Conservation (phyloP, 1,284 basidiomycete species). For the Abortiporus biennis region DNA sequence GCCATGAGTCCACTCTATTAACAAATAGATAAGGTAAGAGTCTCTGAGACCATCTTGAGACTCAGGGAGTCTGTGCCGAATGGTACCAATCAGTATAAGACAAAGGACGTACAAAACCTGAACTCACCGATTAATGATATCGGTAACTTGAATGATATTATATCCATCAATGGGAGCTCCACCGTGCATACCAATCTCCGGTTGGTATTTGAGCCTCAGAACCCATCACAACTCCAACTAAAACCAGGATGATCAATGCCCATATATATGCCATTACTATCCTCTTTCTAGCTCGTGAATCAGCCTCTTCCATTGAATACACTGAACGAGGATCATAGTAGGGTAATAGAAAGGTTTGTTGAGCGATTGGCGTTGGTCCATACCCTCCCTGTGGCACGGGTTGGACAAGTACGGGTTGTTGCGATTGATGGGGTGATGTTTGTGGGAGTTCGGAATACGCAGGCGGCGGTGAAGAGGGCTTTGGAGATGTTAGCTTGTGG, state of each 20-base stretch:
- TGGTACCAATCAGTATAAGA: too few species aligned
- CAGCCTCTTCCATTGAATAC: slow-evolving; percentile 22
- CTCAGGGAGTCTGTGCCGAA: too few species aligned
- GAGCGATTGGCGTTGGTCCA: slow-evolving; percentile 24
- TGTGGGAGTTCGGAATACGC: slow-evolving; percentile 5
- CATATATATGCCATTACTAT: slow-evolving; percentile 24
- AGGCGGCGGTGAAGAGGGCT: slow-evolving; percentile 7
- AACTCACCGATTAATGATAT: too few species aligned
- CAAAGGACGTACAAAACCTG: too few species aligned
- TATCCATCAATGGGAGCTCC: too few species aligned
- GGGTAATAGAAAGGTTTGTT: slow-evolving; percentile 23
- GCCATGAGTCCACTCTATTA: too few species aligned
- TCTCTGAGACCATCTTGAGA: too few species aligned
- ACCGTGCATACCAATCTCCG: too few species aligned
- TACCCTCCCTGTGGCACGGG: slow-evolving; percentile 11
- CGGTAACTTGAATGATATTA: too few species aligned
- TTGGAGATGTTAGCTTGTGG: too few species aligned
- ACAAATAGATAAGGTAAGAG: too few species aligned
- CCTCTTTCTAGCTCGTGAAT: slow-evolving; percentile 22
- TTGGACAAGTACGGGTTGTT: not conserved
- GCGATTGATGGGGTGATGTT: not conserved
- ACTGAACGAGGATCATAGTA: slow-evolving; percentile 28
- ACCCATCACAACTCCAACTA: slow-evolving; percentile 20
- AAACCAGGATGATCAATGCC: slow-evolving; percentile 20
- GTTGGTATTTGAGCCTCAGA: slow-evolving; percentile 19